phyloP scores from a whole-genome alignment of 106 monocot genomes.

The Acanthochlamys bracteata region DNA sequence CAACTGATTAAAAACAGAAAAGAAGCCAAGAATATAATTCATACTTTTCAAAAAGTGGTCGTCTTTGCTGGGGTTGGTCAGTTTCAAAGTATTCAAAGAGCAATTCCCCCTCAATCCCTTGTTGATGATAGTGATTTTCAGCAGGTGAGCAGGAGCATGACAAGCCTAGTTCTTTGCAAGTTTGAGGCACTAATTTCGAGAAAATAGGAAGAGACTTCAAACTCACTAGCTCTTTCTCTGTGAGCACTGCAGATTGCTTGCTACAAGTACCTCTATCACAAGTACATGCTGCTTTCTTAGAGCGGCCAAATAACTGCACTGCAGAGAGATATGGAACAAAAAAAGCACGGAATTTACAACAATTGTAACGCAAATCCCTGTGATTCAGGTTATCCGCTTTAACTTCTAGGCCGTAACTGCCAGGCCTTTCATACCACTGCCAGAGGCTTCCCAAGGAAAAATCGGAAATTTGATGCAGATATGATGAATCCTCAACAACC shows the following conservation, averaged over 20 bases:
- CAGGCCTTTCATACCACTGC: conserved; percentile 90
- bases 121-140: conserved; percentile 3
- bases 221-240: conserved; percentile 6
- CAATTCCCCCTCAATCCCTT: conserved; percentile 27
- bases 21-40: conserved; percentile 6
- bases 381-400: conserved; percentile 33
- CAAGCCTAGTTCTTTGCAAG: conserved; percentile 13
- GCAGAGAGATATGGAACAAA: conserved; percentile 95
- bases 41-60: conserved; percentile 73
- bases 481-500: conserved; percentile 10
- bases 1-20: too few relatives aligned
- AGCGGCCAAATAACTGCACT: conserved; percentile 58
- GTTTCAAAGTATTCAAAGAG: conserved; percentile 91
- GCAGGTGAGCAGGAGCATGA: conserved; percentile 7
- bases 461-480: conserved; percentile 28
- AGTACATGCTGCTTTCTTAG: neutral
- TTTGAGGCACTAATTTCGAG: conserved; percentile 28
- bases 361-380: conserved; percentile 15
- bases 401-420: conserved; percentile 74
- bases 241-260: conserved; percentile 2
- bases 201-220: conserved; percentile 31
- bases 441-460: conserved; percentile 52
- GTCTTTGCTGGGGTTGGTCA: conserved; percentile 57
- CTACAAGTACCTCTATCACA: neutral
- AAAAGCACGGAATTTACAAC: conserved; percentile 44